phyloP scores from a whole-genome alignment of 148 eudicot species.

The Persicaria maculosa region DNA sequence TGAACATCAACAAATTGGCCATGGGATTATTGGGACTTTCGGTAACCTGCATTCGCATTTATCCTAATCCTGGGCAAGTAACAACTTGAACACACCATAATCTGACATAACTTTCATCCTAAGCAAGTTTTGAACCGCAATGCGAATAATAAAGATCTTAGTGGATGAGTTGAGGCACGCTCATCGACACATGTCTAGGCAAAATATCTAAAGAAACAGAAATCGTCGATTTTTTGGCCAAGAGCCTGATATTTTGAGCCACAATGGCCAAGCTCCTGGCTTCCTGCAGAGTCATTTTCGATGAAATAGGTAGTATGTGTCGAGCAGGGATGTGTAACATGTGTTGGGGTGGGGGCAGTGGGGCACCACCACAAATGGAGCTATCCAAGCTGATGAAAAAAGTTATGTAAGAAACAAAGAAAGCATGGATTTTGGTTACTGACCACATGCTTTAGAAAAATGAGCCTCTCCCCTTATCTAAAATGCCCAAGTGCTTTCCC shows the following conservation, averaged over 20 bases:
- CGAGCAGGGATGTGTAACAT: neutral
- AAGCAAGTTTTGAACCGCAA: neutral
- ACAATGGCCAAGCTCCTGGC: neutral
- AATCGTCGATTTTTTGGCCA: slow-evolving; percentile 3
- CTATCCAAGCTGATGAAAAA: neutral
- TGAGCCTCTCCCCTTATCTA: neutral
- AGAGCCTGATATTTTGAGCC: slow-evolving; percentile 5
- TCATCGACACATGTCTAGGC: neutral
- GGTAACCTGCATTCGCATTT: no score
- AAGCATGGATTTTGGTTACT: neutral
- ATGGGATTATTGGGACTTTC: no score
- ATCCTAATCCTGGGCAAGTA: neutral
- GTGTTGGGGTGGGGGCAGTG: neutral
- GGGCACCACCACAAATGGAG: slow-evolving; percentile 7
- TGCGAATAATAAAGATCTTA: neutral
- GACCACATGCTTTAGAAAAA: neutral
- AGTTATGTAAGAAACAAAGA: slow-evolving; percentile 2
- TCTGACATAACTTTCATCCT: neutral
- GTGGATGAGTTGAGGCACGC: neutral
- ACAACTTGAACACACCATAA: slow-evolving; percentile 3
- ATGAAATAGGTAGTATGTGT: slow-evolving; percentile 1
- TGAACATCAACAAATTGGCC: neutral
- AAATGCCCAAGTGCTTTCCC: neutral
- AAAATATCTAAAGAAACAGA: neutral
- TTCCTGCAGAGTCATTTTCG: neutral